These are phyloP conservation scores for Circinella umbellata DNA, from an alignment of 371 early-diverging fungal genomes.

Conservation along the genomic window DNA sequence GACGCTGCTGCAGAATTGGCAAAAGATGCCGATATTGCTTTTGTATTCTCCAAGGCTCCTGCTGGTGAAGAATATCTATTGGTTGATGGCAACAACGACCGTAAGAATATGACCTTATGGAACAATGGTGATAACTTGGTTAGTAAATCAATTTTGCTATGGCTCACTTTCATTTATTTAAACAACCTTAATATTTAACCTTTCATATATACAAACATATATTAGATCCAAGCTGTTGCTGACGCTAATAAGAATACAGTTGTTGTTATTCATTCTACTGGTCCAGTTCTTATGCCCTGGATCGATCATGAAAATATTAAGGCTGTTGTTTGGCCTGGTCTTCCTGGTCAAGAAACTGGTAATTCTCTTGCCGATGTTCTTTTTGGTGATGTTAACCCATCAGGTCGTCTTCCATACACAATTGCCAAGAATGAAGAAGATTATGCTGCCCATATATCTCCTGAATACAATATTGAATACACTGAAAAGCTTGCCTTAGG, in stretches of 20 bases:
- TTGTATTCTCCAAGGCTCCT: slow-evolving; percentile 62
- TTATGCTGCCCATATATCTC: slow-evolving; percentile 30
- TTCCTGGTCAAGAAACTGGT: slow-evolving; percentile 60
- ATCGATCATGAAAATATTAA: slow-evolving; percentile 50
- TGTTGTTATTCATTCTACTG: slow-evolving; percentile 57
- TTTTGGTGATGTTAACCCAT: slow-evolving; percentile 62
- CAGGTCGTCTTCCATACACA: slow-evolving; percentile 58
- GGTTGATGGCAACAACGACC: slow-evolving; percentile 53
- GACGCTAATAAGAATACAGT: slow-evolving; percentile 45
- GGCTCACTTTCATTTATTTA: too few relatives aligned
- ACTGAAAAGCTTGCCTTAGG: slow-evolving; percentile 52
- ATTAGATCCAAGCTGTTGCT: slow-evolving; percentile 48
- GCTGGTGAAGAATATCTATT: slow-evolving; percentile 60
- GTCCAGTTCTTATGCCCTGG: slow-evolving; percentile 57
- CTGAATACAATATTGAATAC: slow-evolving; percentile 36
- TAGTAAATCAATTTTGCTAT: background rate
- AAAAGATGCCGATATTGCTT: slow-evolving; percentile 49
- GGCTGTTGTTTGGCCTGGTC: slow-evolving; percentile 47
- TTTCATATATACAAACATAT: too few relatives aligned
- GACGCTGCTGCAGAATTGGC: slow-evolving; percentile 33
- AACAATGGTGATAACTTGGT: slow-evolving; percentile 64
- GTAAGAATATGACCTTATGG: slow-evolving; percentile 63
- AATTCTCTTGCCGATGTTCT: slow-evolving; percentile 56
- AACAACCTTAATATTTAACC: too few relatives aligned
- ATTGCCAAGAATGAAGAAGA: slow-evolving; percentile 36